Base-by-base conservation (phyloP, 768 basidiomycete species). In the Naematelia encephala region DNA sequence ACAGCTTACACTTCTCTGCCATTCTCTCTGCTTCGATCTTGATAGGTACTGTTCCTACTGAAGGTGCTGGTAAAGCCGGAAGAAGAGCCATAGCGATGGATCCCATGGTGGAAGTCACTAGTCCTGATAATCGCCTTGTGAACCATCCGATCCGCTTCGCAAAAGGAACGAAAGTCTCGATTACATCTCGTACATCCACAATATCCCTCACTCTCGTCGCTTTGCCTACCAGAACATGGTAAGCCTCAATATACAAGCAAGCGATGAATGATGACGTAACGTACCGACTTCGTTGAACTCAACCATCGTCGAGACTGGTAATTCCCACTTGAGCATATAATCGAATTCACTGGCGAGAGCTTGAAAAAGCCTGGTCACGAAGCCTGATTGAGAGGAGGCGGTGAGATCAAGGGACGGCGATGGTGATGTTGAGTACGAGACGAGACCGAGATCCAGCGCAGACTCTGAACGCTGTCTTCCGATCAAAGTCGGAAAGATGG, bases 271-370 rank as follows among this genome's bases (percentile, higher is more conserved):
- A 29, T 5, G 44, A 19, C 44, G 21, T 16, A 12, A 66, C 67
- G 57, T 50, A 68, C 67, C 67, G 39, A 72, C 68, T 60, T 72
- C 70, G 50, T 72, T 72, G 46, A 72, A 72, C 30, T 72, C 54
- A 0, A 72, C 65, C 44, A 66, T 51, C 1, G 70, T 72, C 4
- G 58, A 57, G 16, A 72, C 57, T 12, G 59, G 60, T 26, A 72
- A 34, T 21, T 69, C 63, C 68, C 68, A 72, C 13, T 48, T 22
- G 2, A 72, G 42, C 14, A 68, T 50, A 22, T 57, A 44, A 14
- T 64, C 67, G 27, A 66, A 56, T 27, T 72, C 67, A 14, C 22
- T 22, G 5, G 56, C 59, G 10, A 69, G 1, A 49, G 27, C 48
- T 8, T 56, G 5, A 46, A 50, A 11, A 14, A 5, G 44, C 21